phyloP scores from a whole-genome alignment of 441 rosid genomes.

The Theobroma grandiflorum region DNA sequence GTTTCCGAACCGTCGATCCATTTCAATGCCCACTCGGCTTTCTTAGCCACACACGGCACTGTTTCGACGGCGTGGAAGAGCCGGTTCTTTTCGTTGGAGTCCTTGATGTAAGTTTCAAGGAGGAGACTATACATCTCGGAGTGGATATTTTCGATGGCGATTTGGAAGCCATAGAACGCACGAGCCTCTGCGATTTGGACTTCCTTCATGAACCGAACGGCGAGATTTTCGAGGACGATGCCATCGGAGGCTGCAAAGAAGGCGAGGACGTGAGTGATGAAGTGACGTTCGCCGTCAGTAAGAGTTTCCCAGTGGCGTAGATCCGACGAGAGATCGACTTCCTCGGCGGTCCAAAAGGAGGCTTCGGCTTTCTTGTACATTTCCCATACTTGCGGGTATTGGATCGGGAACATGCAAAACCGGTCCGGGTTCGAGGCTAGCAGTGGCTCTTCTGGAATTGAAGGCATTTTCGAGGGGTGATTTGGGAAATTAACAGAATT shows the following conservation, averaged over 20 bases:
- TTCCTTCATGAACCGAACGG: slow-evolving; percentile 70
- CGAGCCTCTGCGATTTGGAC: slow-evolving; percentile 77
- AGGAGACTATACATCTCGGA: slow-evolving; percentile 79
- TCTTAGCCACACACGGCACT: slow-evolving; percentile 65
- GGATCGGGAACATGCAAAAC: slow-evolving; percentile 69
- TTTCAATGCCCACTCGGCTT: slow-evolving; percentile 67
- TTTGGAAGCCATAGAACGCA: slow-evolving; percentile 76
- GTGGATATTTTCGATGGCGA: slow-evolving; percentile 74
- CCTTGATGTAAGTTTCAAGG: slow-evolving; percentile 66
- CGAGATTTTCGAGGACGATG: slow-evolving; percentile 68
- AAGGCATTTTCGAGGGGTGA: slow-evolving; percentile 45
- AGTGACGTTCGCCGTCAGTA: slow-evolving; percentile 62
- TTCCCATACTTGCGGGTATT: slow-evolving; percentile 65
- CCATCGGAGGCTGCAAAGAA: slow-evolving; percentile 81
- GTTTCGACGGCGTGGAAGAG: slow-evolving; percentile 67
- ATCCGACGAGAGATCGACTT: slow-evolving; percentile 70
- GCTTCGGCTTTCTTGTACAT: slow-evolving; percentile 79
- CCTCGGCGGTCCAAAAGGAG: slow-evolving; percentile 82
- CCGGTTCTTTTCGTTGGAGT: slow-evolving; percentile 55
- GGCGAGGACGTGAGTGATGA: slow-evolving; percentile 69
- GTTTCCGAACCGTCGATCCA: slow-evolving; percentile 70
- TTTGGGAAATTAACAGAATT: background rate
- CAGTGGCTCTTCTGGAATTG: slow-evolving; percentile 62
- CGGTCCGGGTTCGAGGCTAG: slow-evolving; percentile 55
- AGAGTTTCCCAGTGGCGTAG: slow-evolving; percentile 64